phyloP scores from a whole-genome alignment of 139 green algal species.

The Coelastrella sp. region DNA sequence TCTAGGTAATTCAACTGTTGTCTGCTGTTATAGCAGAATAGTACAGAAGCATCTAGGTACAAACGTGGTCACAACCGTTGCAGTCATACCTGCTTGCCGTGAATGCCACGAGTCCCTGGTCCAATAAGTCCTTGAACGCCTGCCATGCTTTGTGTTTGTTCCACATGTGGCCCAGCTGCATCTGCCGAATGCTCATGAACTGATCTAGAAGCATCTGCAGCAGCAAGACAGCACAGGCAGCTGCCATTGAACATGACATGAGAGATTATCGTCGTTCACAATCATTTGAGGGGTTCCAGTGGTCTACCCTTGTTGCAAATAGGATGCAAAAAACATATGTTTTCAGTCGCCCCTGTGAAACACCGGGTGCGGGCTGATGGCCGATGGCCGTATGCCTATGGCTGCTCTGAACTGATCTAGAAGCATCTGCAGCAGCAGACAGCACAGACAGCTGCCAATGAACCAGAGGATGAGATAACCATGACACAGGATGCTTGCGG shows the following conservation, averaged over 20 bases:
- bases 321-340: too few species aligned
- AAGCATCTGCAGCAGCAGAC: conserved; percentile 55
- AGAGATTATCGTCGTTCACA: too few species aligned
- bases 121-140: conserved; percentile 71
- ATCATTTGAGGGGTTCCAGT: too few species aligned
- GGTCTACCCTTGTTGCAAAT: too few species aligned
- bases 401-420: conserved; percentile 43
- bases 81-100: not conserved
- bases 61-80: not conserved
- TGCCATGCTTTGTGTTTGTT: conserved; percentile 53
- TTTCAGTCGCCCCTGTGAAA: too few species aligned
- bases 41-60: not conserved
- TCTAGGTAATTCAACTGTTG: not conserved
- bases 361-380: too few species aligned
- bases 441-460: not conserved
- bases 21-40: too few species aligned
- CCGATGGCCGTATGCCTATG: too few species aligned
- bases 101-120: conserved; percentile 52
- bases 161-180: conserved; percentile 38
- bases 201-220: conserved; percentile 61
- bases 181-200: conserved; percentile 25
- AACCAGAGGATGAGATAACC: not conserved
- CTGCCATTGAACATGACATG: not conserved
- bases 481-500: too few species aligned
- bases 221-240: not conserved